These are phyloP conservation scores for Hypoxylon sp. DNA, from an alignment of 2,329 filamentous ascomycete species.

Conservation along the genomic window DNA sequence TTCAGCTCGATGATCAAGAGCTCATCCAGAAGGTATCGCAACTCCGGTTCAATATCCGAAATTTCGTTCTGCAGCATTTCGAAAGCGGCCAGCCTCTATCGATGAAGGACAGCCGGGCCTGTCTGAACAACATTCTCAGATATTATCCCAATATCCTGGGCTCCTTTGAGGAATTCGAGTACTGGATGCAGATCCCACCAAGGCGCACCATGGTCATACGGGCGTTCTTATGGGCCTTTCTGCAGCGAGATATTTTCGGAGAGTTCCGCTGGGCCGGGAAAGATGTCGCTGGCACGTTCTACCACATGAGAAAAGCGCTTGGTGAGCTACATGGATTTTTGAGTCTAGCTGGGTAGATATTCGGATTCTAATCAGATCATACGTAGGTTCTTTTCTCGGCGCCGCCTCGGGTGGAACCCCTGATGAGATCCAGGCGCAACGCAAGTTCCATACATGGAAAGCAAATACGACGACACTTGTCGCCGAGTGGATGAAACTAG, in stretches of 20 bases:
- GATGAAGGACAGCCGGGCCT: background rate
- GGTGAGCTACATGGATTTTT: background rate
- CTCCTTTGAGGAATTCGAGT: background rate
- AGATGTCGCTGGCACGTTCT: background rate
- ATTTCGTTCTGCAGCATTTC: background rate
- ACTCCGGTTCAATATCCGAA: background rate
- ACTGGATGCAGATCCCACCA: constrained; percentile 1
- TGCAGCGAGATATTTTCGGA: background rate
- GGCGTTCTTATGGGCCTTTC: background rate
- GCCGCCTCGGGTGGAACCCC: background rate
- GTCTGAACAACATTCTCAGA: background rate
- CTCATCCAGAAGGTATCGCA: background rate
- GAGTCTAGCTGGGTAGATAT: background rate
- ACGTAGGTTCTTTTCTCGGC: background rate
- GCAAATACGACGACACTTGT: background rate
- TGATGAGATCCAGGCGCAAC: background rate
- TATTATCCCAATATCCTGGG: background rate
- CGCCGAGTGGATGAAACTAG: background rate
- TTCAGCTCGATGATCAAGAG: background rate
- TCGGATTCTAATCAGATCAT: background rate
- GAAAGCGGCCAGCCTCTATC: background rate
- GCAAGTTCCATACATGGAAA: background rate
- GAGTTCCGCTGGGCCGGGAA: background rate
- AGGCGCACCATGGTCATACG: background rate
- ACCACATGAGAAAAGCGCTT: background rate